Evolutionary conservation across 2,329 filamentous ascomycete species (phyloP).

Genomic region (Sporothrix luriei): DNA sequence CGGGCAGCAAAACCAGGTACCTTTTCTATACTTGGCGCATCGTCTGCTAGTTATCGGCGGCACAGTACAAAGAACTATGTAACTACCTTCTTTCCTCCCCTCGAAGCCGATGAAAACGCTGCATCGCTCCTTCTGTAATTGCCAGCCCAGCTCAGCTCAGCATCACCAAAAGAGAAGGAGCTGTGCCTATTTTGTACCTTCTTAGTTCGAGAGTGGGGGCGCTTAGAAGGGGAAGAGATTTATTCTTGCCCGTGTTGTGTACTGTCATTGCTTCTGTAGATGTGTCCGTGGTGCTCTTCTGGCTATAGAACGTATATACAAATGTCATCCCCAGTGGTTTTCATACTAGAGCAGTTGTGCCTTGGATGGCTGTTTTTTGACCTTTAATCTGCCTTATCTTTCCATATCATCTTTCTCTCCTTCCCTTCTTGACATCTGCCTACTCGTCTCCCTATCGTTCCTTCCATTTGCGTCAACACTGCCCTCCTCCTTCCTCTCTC

Average conservation of each 20-base stretch:
- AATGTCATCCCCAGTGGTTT: not conserved
- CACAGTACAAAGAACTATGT: not conserved
- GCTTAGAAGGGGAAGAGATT: constrained; percentile 17
- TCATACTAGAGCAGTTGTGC: not conserved
- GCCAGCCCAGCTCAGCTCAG: not conserved
- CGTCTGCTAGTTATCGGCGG: not conserved
- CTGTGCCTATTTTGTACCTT: not conserved
- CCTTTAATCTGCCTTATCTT: not conserved
- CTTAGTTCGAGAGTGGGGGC: constrained; percentile 16
- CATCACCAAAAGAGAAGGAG: constrained; percentile 11
- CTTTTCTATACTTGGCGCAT: not conserved
- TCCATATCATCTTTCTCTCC: not conserved
- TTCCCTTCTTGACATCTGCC: not conserved
- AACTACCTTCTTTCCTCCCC: constrained; percentile 5
- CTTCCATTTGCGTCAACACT: constrained; percentile 1
- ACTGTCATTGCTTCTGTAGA: not conserved
- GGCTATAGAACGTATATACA: constrained; percentile 3
- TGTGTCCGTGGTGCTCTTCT: not conserved
- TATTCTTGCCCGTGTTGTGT: constrained; percentile 15
- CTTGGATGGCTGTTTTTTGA: not conserved
- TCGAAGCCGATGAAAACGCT: constrained; percentile 9
- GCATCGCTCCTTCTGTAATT: constrained; percentile 16
- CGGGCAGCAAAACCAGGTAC: not conserved
- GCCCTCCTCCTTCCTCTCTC: not conserved
- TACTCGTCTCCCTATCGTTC: not conserved